These are phyloP conservation scores for Taiwanofungus camphoratus DNA, from an alignment of 1,284 basidiomycete genomes.

Conservation along the genomic window DNA sequence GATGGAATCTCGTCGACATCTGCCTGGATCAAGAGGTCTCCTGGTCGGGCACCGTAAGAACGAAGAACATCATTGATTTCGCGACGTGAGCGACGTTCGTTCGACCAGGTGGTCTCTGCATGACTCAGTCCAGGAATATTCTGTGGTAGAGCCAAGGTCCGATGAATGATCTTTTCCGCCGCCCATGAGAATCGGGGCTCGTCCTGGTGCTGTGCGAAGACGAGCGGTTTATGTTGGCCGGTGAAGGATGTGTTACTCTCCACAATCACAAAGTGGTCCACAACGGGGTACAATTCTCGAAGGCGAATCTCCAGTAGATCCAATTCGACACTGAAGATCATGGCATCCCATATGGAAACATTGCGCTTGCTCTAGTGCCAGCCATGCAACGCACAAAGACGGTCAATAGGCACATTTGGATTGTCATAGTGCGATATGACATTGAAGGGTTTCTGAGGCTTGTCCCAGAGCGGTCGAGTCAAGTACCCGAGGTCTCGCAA, in stretches of 20 bases:
- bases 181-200: constrained; percentile 41
- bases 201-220: constrained; percentile 42
- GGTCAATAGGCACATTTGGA: constrained; percentile 40
- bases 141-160: constrained; percentile 24
- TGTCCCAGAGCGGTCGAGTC: constrained; percentile 62
- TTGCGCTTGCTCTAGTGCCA: constrained; percentile 36
- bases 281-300: constrained; percentile 56
- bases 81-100: constrained; percentile 31
- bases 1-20: constrained; percentile 70
- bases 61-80: constrained; percentile 42
- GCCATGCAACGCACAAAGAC: constrained; percentile 49
- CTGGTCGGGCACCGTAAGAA: constrained; percentile 27
- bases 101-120: constrained; percentile 32
- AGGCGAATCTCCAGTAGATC: constrained; percentile 67
- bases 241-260: constrained; percentile 62
- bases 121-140: constrained; percentile 15
- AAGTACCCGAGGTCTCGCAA: constrained; percentile 33
- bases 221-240: constrained; percentile 49
- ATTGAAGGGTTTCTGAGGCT: constrained; percentile 40
- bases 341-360: constrained; percentile 42
- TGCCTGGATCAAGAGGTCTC: constrained; percentile 52
- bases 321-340: constrained; percentile 60
- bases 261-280: constrained; percentile 62
- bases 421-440: constrained; percentile 48
- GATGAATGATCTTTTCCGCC: constrained; percentile 48